Evolutionary conservation across 495 filamentous ascomycete species (phyloP).

Genomic region (Aspergillus nidulans): DNA sequence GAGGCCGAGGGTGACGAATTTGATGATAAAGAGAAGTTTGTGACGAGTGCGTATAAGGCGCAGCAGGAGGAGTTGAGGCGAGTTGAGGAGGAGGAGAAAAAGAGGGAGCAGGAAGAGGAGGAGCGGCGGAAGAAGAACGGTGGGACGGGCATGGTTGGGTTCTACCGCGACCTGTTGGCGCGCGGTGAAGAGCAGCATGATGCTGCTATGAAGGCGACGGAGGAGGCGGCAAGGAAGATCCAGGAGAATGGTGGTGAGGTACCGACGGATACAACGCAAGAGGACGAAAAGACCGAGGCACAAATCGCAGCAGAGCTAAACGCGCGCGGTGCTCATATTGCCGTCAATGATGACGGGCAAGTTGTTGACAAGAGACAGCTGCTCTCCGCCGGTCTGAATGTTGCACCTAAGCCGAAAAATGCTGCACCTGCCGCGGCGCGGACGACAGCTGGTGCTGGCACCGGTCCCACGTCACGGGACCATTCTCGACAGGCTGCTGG

Average conservation of each 20-base stretch:
- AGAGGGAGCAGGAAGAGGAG: constrained; percentile 63
- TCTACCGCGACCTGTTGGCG: constrained; percentile 80
- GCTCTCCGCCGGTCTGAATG: constrained; percentile 81
- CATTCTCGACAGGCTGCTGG: constrained; percentile 36
- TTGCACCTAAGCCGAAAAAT: constrained; percentile 57
- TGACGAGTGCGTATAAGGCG: constrained; percentile 89
- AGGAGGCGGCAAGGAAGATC: constrained; percentile 58
- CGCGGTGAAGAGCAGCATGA: constrained; percentile 71
- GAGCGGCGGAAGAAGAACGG: constrained; percentile 56
- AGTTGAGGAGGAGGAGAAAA: constrained; percentile 76
- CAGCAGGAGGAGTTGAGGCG: constrained; percentile 81
- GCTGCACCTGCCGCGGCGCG: constrained; percentile 25
- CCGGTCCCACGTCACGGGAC: constrained; percentile 28
- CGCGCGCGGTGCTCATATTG: constrained; percentile 60
- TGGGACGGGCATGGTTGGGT: constrained; percentile 73
- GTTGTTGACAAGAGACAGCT: constrained; percentile 92
- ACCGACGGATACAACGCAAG: constrained; percentile 25
- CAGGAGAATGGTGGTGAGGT: constrained; percentile 29
- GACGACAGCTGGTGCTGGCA: constrained; percentile 29
- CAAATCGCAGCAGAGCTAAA: constrained; percentile 73
- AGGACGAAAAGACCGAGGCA: constrained; percentile 59
- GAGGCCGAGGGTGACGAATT: constrained; percentile 93
- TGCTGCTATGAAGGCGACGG: constrained; percentile 60
- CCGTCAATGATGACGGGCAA: constrained; percentile 88
- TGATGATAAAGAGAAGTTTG: constrained; percentile 93